phyloP scores from a whole-genome alignment of 768 basidiomycete species.

The Sarcodon aspratus region DNA sequence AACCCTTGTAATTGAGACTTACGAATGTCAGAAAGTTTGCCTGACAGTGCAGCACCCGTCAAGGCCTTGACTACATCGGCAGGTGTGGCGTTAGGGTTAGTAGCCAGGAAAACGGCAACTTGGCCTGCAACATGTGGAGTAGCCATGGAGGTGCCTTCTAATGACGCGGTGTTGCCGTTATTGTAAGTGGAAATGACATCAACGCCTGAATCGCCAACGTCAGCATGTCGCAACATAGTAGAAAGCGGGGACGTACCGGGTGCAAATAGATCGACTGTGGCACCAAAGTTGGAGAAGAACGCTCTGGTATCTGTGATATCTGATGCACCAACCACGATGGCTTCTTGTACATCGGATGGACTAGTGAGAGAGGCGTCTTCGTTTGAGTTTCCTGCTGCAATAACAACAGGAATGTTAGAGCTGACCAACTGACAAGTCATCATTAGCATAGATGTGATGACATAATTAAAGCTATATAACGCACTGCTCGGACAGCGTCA shows the following conservation, averaged over 20 bases:
- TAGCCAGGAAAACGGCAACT: constrained; percentile 17
- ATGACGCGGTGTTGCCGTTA: constrained; percentile 52
- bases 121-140: constrained; percentile 30
- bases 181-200: constrained; percentile 86
- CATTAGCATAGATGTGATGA: too few relatives aligned
- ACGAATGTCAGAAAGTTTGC: background rate
- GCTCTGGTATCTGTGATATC: constrained; percentile 5
- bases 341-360: constrained; percentile 7
- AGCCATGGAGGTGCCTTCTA: constrained; percentile 91
- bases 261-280: constrained; percentile 10
- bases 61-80: background rate
- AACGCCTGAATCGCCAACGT: constrained; percentile 22
- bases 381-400: constrained; percentile 10
- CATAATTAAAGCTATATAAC: background rate
- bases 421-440: too few relatives aligned
- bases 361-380: constrained; percentile 5
- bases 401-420: background rate
- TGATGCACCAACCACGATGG: constrained; percentile 10
- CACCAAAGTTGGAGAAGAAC: constrained; percentile 11
- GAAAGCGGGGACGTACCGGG: constrained; percentile 66
- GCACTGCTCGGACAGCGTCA: constrained; percentile 9
- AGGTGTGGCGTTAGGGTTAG: background rate
- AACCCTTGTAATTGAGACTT: background rate
- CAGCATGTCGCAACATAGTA: constrained; percentile 21
- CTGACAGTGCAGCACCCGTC: background rate